Conservation (phyloP, 805 yeast genomes). For the Barnettozyma californica region DNA sequence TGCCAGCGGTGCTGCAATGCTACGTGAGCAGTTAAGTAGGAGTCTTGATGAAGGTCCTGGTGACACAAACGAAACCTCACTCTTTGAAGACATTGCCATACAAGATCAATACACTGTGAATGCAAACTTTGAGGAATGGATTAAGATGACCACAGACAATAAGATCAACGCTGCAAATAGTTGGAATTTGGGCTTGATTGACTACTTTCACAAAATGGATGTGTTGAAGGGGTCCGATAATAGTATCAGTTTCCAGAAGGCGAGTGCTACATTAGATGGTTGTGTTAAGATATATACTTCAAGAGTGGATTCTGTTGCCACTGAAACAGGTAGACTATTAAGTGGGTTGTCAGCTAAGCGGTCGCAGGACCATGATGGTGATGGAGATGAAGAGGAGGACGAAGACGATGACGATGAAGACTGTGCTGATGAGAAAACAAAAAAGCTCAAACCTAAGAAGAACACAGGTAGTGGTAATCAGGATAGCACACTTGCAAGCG, state of each 20-base stretch:
- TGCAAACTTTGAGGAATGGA: slow-evolving; percentile 34
- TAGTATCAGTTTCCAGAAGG: slow-evolving; percentile 81
- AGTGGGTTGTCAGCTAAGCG: slow-evolving; percentile 44
- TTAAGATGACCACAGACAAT: slow-evolving; percentile 27
- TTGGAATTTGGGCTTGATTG: slow-evolving; percentile 88
- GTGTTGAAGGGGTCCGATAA: slow-evolving; percentile 70
- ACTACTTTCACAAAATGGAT: slow-evolving; percentile 81
- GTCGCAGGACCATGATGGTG: slow-evolving; percentile 12
- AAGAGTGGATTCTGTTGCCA: slow-evolving; percentile 88
- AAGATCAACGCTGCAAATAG: slow-evolving; percentile 80
- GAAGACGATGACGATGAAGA: slow-evolving; percentile 12
- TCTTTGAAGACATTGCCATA: background rate
- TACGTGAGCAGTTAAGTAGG: slow-evolving; percentile 26
- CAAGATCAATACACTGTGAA: slow-evolving; percentile 35
- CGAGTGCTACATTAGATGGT: slow-evolving; percentile 88
- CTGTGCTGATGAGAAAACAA: background rate
- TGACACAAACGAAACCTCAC: background rate
- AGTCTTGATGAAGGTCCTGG: background rate
- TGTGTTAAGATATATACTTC: slow-evolving; percentile 90
- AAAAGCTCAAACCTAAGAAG: slow-evolving; percentile 27
- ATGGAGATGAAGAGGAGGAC: slow-evolving; percentile 23
- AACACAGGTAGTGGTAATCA: slow-evolving; percentile 19
- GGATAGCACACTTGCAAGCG: slow-evolving; percentile 47
- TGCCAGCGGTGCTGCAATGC: slow-evolving; percentile 29
- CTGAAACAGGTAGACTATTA: slow-evolving; percentile 78